These are phyloP conservation scores for Nitzschia sp. DNA, from an alignment of 108 stramenopile genomes.

Conservation along the genomic window DNA sequence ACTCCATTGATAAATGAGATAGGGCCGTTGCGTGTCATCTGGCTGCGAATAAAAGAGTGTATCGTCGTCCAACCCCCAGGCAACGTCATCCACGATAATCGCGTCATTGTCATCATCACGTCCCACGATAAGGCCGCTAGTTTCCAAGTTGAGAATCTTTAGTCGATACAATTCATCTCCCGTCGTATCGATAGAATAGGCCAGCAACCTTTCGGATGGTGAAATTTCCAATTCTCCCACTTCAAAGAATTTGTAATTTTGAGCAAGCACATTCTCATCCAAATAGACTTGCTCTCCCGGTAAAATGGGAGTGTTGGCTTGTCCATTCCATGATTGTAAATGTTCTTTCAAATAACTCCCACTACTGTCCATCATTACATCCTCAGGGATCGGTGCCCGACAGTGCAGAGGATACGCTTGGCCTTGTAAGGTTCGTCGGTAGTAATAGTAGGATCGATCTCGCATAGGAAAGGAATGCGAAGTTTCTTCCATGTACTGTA, in stretches of 20 bases:
- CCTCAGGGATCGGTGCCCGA: constrained; percentile 51
- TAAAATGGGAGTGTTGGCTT: constrained; percentile 47
- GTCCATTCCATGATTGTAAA: constrained; percentile 51
- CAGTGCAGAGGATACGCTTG: constrained; percentile 74
- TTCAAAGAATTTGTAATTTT: constrained; percentile 57
- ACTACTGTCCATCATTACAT: constrained; percentile 13
- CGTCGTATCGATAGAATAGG: constrained; percentile 74
- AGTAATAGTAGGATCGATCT: constrained; percentile 68
- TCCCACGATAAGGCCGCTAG: constrained; percentile 37
- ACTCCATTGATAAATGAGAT: constrained; percentile 52
- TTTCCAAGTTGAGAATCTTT: constrained; percentile 51
- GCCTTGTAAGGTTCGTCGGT: constrained; percentile 80
- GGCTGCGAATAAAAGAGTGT: constrained; percentile 83
- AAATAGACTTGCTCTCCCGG: constrained; percentile 69
- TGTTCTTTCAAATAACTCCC: neutral
- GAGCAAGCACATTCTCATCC: constrained; percentile 75
- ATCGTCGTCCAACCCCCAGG: constrained; percentile 81
- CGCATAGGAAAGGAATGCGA: constrained; percentile 65
- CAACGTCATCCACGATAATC: constrained; percentile 49
- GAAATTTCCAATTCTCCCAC: constrained; percentile 53
- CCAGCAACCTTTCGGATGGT: constrained; percentile 58
- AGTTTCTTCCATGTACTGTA: constrained; percentile 62
- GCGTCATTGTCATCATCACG: constrained; percentile 44
- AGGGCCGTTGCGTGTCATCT: constrained; percentile 75
- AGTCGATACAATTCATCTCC: constrained; percentile 85